Conservation (phyloP, 2,329 filamentous ascomycete genomes). For the Aspergillus melleus region DNA sequence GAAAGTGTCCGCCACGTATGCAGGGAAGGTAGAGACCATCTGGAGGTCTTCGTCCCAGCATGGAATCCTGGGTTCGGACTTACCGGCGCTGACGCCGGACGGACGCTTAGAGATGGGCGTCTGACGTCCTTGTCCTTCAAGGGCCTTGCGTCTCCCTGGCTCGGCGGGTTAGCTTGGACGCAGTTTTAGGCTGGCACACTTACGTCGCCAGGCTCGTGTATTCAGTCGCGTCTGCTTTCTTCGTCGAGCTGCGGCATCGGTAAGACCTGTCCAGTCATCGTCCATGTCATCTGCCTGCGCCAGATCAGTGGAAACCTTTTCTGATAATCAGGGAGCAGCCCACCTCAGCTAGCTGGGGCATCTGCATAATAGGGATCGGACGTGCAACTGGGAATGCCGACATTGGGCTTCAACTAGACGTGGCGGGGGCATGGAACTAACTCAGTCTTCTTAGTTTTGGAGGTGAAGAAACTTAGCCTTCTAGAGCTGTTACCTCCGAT, state of each 20-base stretch:
- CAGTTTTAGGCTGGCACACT: background rate
- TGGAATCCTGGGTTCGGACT: background rate
- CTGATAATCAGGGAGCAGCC: too few species aligned
- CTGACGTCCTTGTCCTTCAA: background rate
- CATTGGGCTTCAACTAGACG: too few species aligned
- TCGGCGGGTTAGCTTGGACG: background rate
- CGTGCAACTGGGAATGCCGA: too few species aligned
- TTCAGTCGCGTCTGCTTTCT: background rate
- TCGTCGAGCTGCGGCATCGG: background rate
- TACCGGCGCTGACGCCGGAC: background rate
- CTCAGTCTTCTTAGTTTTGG: too few species aligned
- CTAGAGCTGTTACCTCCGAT: too few species aligned
- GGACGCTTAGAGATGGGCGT: background rate
- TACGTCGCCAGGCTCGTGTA: background rate
- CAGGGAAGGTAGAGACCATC: background rate
- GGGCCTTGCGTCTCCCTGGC: background rate
- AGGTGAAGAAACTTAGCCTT: too few species aligned
- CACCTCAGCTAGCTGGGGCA: too few species aligned
- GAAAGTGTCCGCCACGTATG: background rate
- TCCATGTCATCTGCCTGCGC: too few species aligned
- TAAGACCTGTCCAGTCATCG: too few species aligned
- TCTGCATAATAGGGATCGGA: too few species aligned
- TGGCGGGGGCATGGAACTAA: too few species aligned
- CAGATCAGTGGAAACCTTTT: too few species aligned
- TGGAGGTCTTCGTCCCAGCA: background rate